Conservation (phyloP, 495 filamentous ascomycete species). For the Penicillium salamii region DNA sequence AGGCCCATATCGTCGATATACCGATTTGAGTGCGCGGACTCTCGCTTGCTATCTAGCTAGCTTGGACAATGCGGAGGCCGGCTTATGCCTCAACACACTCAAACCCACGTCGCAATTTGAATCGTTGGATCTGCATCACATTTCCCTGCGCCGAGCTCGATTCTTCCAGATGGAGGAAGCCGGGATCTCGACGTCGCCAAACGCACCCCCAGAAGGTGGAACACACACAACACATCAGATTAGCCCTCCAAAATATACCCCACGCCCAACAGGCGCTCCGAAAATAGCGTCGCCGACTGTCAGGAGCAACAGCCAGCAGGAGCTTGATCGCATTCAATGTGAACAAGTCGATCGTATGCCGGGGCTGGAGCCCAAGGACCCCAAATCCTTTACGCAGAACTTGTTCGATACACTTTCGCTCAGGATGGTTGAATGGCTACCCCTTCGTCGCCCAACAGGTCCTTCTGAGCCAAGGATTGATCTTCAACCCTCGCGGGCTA, state of each 20-base stretch:
- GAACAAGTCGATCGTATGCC: slow-evolving; percentile 15
- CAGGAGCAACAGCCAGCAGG: not conserved
- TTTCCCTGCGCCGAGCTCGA: slow-evolving; percentile 30
- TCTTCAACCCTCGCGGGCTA: not conserved
- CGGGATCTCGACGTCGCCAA: not conserved
- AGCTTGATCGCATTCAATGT: slow-evolving; percentile 17
- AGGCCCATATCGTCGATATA: slow-evolving; percentile 71
- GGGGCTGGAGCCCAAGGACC: slow-evolving; percentile 64
- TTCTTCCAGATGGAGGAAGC: slow-evolving; percentile 15
- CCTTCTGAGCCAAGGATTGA: slow-evolving; percentile 15
- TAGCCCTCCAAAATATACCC: too few species aligned
- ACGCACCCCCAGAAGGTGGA: not conserved
- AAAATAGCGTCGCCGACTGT: too few species aligned
- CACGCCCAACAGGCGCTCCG: too few species aligned
- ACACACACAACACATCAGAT: not conserved
- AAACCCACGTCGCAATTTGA: slow-evolving; percentile 30
- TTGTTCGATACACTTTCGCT: slow-evolving; percentile 75
- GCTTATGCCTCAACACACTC: slow-evolving; percentile 62
- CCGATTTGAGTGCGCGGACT: slow-evolving; percentile 66
- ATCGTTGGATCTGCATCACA: slow-evolving; percentile 24
- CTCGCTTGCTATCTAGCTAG: slow-evolving; percentile 76
- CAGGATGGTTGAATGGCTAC: slow-evolving; percentile 78
- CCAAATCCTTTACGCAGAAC: slow-evolving; percentile 80
- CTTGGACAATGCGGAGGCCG: slow-evolving; percentile 71
- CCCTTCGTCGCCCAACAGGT: slow-evolving; percentile 43